These are phyloP conservation scores for Aspergillus olivimuriae DNA, from an alignment of 495 filamentous ascomycete species.

Conservation along the genomic window DNA sequence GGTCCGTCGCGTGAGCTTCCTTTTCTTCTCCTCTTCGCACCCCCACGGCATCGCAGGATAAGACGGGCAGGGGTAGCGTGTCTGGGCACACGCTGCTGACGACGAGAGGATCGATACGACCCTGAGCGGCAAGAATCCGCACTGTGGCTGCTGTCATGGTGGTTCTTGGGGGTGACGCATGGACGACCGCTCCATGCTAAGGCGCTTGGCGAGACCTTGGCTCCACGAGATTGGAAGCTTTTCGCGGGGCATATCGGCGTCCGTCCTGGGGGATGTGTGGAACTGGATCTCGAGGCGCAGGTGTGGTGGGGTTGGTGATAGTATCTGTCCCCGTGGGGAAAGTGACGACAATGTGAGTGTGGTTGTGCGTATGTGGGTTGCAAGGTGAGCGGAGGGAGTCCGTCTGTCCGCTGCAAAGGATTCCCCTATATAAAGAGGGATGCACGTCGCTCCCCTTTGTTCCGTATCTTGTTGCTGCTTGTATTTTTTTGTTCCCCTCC, in stretches of 20 bases:
- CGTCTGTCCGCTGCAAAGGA: too few relatives aligned
- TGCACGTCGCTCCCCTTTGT: too few relatives aligned
- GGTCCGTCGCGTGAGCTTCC: not conserved
- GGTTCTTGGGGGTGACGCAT: not conserved
- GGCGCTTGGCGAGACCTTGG: constrained; percentile 17
- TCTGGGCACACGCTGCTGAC: too few relatives aligned
- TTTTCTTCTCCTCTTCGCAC: not conserved
- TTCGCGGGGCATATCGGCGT: constrained; percentile 7
- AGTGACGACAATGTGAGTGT: too few relatives aligned
- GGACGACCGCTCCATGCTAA: constrained; percentile 13
- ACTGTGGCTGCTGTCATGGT: not conserved
- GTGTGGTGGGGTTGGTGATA: constrained; percentile 5
- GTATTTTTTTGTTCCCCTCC: not conserved
- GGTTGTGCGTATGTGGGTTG: too few relatives aligned
- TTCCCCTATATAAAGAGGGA: too few relatives aligned
- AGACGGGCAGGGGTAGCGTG: not conserved
- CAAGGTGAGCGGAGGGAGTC: too few relatives aligned
- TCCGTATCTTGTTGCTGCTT: not conserved
- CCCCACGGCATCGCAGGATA: not conserved
- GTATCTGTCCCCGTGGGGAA: constrained; percentile 4
- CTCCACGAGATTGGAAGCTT: constrained; percentile 12
- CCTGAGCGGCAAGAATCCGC: not conserved
- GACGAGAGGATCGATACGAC: too few relatives aligned
- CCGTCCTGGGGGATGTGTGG: not conserved
- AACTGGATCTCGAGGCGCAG: not conserved